Evolutionary conservation across 768 basidiomycete genomes (phyloP).

Genomic region (Podaxis carcinomalis): DNA sequence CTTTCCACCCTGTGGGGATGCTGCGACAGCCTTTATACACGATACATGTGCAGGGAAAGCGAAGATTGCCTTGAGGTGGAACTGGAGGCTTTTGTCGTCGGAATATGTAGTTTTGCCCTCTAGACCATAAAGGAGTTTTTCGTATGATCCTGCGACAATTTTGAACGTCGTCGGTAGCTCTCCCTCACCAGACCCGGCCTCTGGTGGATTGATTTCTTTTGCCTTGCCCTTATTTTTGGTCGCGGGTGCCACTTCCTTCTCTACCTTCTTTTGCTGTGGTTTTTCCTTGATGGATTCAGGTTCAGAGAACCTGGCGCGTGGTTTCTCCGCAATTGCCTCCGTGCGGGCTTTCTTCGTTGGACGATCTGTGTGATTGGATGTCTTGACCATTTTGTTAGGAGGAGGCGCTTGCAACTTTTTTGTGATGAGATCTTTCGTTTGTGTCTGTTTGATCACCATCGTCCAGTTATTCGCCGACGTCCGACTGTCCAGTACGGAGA

Average conservation of each 20-base stretch:
- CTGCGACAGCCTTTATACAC: constrained; percentile 86
- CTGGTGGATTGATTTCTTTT: constrained; percentile 19
- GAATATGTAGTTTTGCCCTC: constrained; percentile 51
- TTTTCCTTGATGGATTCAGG: constrained; percentile 9
- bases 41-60: constrained; percentile 97
- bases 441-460: constrained; percentile 9
- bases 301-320: constrained; percentile 10
- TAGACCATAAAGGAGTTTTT: constrained; percentile 91
- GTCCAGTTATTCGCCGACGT: not conserved
- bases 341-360: constrained; percentile 5
- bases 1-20: constrained; percentile 86
- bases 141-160: constrained; percentile 90
- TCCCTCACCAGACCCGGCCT: constrained; percentile 15
- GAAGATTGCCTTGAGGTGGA: constrained; percentile 73
- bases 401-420: not conserved
- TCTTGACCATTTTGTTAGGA: constrained; percentile 2
- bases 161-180: constrained; percentile 66
- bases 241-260: not conserved
- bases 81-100: constrained; percentile 27
- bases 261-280: not conserved
- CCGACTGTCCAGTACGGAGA: not conserved
- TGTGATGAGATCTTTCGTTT: constrained; percentile 8
- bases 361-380: not conserved
- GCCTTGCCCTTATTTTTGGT: constrained; percentile 19
- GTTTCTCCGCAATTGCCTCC: constrained; percentile 3